phyloP scores from a whole-genome alignment of 2,329 filamentous ascomycete species.

The Fusarium duplospermum region DNA sequence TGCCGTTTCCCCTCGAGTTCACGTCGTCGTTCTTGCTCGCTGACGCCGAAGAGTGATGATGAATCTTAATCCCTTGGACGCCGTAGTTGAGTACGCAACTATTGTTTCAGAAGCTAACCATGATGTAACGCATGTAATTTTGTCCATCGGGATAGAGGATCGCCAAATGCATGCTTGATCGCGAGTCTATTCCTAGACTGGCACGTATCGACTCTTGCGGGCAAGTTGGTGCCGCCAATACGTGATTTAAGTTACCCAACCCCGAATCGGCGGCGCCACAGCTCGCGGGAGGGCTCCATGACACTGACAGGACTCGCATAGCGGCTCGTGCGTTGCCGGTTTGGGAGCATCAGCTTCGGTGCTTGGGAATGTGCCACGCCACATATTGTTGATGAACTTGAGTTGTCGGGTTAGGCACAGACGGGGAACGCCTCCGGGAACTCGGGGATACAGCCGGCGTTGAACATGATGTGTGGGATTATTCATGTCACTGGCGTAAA shows the following conservation, averaged over 20 bases:
- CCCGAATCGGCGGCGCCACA: slow-evolving; percentile 17
- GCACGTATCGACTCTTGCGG: not conserved
- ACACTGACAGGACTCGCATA: slow-evolving; percentile 23
- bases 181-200: not conserved
- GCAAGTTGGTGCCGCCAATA: not conserved
- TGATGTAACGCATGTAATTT: not conserved
- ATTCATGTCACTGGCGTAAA: not conserved
- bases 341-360: slow-evolving; percentile 8
- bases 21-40: not conserved
- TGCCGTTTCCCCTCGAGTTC: not conserved
- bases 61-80: not conserved
- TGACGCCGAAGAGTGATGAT: not conserved
- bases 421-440: slow-evolving; percentile 5
- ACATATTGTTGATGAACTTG: slow-evolving; percentile 1
- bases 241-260: not conserved
- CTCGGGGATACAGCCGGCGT: not conserved
- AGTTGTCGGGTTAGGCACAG: not conserved
- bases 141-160: not conserved
- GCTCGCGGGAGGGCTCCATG: slow-evolving; percentile 5
- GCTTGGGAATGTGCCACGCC: slow-evolving; percentile 38
- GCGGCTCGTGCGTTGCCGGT: slow-evolving; percentile 25
- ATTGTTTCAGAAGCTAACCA: not conserved
- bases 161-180: not conserved
- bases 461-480: not conserved
- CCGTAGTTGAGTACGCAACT: not conserved